Conservation (phyloP, 306 rosid genomes). For the Cucumis sativus region DNA sequence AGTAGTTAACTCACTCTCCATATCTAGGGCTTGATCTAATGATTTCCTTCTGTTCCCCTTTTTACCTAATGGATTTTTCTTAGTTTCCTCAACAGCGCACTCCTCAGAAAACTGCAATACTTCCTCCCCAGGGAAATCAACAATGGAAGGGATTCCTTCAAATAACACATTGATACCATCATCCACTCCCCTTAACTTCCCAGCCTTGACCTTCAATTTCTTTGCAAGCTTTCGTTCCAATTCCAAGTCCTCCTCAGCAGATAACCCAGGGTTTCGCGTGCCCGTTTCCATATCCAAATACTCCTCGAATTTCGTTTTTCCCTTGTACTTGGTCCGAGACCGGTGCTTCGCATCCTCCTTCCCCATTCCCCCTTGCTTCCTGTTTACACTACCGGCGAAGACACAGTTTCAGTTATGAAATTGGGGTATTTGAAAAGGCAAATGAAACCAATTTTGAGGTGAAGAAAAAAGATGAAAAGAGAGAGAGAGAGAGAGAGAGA, state of each 20-base stretch:
- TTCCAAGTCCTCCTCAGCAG: constrained; percentile 50
- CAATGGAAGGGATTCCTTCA: constrained; percentile 29
- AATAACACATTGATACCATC: constrained; percentile 53
- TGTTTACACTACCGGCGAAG: neutral
- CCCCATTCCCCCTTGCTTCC: neutral
- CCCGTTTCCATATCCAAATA: constrained; percentile 28
- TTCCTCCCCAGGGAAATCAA: constrained; percentile 29
- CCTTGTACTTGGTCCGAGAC: constrained; percentile 12
- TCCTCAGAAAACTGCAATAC: constrained; percentile 10
- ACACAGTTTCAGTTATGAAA: neutral
- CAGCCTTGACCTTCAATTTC: constrained; percentile 72
- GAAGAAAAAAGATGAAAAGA: neutral
- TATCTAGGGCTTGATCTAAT: constrained; percentile 17
- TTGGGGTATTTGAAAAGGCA: neutral
- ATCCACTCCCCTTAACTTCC: constrained; percentile 60
- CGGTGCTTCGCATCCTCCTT: constrained; percentile 16
- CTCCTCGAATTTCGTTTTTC: constrained; percentile 31
- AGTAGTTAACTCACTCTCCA: constrained; percentile 7
- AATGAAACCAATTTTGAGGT: neutral
- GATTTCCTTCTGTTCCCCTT: constrained; percentile 20
- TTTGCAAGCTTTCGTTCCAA: constrained; percentile 74
- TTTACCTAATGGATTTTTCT: constrained; percentile 21
- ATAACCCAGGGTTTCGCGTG: constrained; percentile 7
- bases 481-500: neutral
- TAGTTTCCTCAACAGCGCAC: constrained; percentile 22